Evolutionary conservation across 495 filamentous ascomycete genomes (phyloP).

Genomic region (Oleoguttula mirabilis): DNA sequence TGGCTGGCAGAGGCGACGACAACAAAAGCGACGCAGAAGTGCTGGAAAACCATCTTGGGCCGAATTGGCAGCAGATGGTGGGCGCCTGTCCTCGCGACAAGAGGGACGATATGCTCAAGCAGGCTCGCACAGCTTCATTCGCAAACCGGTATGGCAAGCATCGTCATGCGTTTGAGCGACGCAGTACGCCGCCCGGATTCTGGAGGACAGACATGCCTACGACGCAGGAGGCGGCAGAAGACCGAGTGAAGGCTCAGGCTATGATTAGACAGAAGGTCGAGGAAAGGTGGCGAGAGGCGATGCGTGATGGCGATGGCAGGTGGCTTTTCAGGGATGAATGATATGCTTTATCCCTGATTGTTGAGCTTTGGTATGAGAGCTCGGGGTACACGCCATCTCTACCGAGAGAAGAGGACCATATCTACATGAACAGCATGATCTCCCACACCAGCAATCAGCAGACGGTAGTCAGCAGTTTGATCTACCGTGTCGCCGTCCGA

Average conservation of each 20-base stretch:
- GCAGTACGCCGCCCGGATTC: constrained; percentile 66
- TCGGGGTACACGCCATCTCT: too few relatives aligned
- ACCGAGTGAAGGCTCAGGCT: constrained; percentile 48
- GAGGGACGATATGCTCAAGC: constrained; percentile 45
- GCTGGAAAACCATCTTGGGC: constrained; percentile 57
- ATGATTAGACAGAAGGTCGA: constrained; percentile 51
- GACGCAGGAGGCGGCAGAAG: constrained; percentile 61
- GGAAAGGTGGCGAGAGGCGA: constrained; percentile 69
- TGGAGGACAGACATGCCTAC: constrained; percentile 81
- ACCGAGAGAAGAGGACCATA: too few relatives aligned
- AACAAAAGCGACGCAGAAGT: constrained; percentile 39
- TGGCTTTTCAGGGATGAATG: constrained; percentile 74
- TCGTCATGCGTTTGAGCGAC: constrained; percentile 57
- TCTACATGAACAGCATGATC: too few relatives aligned
- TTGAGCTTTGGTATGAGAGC: too few relatives aligned
- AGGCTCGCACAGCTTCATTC: constrained; percentile 54
- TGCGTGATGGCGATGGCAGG: constrained; percentile 51
- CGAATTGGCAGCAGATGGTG: constrained; percentile 27
- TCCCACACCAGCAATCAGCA: too few relatives aligned
- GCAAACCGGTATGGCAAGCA: constrained; percentile 66
- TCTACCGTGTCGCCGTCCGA: too few relatives aligned
- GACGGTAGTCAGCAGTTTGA: too few relatives aligned
- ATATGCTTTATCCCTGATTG: too few relatives aligned
- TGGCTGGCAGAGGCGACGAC: constrained; percentile 26
- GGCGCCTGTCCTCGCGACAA: constrained; percentile 30